These are phyloP conservation scores for Bipolaris cookei DNA, from an alignment of 2,329 filamentous ascomycete genomes.

Conservation along the genomic window DNA sequence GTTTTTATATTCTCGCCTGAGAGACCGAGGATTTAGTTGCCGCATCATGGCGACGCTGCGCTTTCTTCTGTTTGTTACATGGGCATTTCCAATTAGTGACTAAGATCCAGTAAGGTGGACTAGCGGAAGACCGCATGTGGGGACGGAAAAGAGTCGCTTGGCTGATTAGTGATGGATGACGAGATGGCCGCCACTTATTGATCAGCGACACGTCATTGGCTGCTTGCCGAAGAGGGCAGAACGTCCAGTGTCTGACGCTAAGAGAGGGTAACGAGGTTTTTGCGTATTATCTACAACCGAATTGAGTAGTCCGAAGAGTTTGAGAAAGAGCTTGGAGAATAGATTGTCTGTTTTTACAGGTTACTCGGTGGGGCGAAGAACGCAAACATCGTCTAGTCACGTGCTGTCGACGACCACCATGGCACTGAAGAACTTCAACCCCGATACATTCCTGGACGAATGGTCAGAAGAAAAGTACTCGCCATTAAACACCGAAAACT, in stretches of 20 bases:
- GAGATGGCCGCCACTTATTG: constrained; percentile 17
- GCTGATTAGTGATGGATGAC: constrained; percentile 45
- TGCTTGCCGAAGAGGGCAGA: constrained; percentile 18
- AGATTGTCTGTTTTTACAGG: neutral
- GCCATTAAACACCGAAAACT: constrained; percentile 30
- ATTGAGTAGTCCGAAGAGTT: constrained; percentile 2
- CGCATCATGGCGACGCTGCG: constrained; percentile 33
- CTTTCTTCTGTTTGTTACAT: constrained; percentile 26
- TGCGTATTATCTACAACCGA: constrained; percentile 11
- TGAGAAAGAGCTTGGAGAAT: constrained; percentile 1
- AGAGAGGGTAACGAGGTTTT: neutral
- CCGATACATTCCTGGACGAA: constrained; percentile 53
- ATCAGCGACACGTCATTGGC: constrained; percentile 37
- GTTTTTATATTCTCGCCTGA: constrained; percentile 38
- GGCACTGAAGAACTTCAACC: constrained; percentile 50
- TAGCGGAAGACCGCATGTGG: constrained; percentile 7
- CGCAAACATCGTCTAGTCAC: neutral
- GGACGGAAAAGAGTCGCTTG: neutral
- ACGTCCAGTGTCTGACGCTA: neutral
- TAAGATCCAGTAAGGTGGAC: constrained; percentile 32
- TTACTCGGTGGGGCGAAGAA: neutral
- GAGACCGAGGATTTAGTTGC: constrained; percentile 24
- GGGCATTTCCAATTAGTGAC: constrained; percentile 45
- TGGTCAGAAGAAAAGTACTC: constrained; percentile 51
- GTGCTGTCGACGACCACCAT: constrained; percentile 16